Conservation (phyloP, 2,329 filamentous ascomycete species). For the Amphichorda felina region DNA sequence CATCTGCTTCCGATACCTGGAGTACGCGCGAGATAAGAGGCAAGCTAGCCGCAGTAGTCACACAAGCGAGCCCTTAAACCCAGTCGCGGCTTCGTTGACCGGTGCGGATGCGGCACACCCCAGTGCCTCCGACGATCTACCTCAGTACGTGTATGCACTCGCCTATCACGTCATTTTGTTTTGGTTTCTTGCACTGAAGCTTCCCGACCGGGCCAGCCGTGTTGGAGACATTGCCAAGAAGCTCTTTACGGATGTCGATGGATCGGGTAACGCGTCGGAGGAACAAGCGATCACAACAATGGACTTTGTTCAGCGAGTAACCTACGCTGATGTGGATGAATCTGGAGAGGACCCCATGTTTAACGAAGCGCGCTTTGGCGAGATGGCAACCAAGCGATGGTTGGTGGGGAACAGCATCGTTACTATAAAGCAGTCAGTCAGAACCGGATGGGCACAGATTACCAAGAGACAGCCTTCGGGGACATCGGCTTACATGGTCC, state of each 20-base stretch:
- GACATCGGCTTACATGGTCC: constrained; percentile 46
- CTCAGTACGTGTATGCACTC: constrained; percentile 86
- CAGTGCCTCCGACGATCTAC: constrained; percentile 55
- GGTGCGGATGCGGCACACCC: constrained; percentile 10
- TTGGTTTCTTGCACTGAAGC: constrained; percentile 86
- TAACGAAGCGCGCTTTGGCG: constrained; percentile 50
- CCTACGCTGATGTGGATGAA: constrained; percentile 77
- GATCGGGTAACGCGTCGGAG: constrained; percentile 59
- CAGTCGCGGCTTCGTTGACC: constrained; percentile 6
- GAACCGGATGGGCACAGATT: constrained; percentile 57
- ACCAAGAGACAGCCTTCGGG: constrained; percentile 62
- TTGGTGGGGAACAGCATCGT: constrained; percentile 63
- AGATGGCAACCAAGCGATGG: constrained; percentile 57
- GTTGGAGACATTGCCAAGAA: constrained; percentile 87
- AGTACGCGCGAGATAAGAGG: constrained; percentile 67
- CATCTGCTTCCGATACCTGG: constrained; percentile 86
- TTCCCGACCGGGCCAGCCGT: constrained; percentile 71
- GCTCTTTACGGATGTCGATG: constrained; percentile 67
- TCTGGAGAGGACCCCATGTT: constrained; percentile 57
- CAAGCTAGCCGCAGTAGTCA: constrained; percentile 33
- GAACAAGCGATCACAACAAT: constrained; percentile 90
- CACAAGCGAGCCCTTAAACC: constrained; percentile 26
- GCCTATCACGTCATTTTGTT: constrained; percentile 94
- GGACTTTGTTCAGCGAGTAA: constrained; percentile 85
- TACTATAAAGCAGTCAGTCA: constrained; percentile 58